Evolutionary conservation across 495 filamentous ascomycete species (phyloP).

Genomic region (Lepraria neglecta): DNA sequence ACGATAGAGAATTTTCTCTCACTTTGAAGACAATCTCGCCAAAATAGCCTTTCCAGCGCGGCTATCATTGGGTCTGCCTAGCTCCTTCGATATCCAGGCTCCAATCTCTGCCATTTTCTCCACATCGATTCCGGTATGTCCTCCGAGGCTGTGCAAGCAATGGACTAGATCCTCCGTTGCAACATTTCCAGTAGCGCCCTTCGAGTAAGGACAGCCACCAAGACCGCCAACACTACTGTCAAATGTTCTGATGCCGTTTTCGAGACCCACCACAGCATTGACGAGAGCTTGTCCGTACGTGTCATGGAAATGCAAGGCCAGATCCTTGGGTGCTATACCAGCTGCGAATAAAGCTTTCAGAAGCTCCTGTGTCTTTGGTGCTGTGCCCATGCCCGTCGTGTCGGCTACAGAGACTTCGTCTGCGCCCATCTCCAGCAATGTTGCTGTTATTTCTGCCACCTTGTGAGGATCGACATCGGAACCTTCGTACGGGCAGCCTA

Average conservation of each 20-base stretch:
- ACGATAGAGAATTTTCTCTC: not conserved
- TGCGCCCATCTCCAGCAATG: constrained; percentile 86
- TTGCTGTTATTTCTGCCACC: constrained; percentile 78
- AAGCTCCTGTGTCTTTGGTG: constrained; percentile 66
- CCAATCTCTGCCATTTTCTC: constrained; percentile 76
- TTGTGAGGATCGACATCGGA: constrained; percentile 67
- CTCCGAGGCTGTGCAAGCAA: constrained; percentile 77
- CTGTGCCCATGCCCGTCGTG: constrained; percentile 95
- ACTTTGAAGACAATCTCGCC: constrained; percentile 38
- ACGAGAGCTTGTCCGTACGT: constrained; percentile 94
- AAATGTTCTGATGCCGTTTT: constrained; percentile 83
- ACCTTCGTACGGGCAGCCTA: constrained; percentile 93
- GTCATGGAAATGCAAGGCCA: constrained; percentile 94
- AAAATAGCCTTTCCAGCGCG: constrained; percentile 73
- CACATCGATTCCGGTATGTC: constrained; percentile 81
- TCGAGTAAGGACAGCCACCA: constrained; percentile 89
- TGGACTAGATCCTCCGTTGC: constrained; percentile 91
- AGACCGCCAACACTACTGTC: constrained; percentile 86
- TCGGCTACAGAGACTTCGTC: constrained; percentile 93
- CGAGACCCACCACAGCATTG: constrained; percentile 78
- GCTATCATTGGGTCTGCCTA: constrained; percentile 70
- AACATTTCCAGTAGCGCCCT: constrained; percentile 92
- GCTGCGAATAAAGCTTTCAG: constrained; percentile 64
- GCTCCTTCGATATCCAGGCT: constrained; percentile 78
- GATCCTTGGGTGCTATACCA: constrained; percentile 68